A percentile compares a stretch with the other conserved stretches of the same genome.
Conservation (phyloP, 2,329 filamentous ascomycete species). For the Penicillium sp. region DNA sequence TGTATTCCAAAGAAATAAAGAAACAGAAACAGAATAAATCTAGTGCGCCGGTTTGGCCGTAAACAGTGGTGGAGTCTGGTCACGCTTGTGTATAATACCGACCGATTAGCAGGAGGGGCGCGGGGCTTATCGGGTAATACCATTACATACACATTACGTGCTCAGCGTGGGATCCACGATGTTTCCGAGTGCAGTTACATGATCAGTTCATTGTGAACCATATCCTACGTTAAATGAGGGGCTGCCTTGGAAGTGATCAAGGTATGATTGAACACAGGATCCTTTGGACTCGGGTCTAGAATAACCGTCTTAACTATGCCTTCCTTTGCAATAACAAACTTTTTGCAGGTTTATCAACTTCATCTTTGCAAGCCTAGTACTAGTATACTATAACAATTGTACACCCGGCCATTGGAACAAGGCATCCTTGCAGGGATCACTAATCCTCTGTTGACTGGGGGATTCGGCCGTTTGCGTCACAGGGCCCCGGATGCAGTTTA, state of each 20-base stretch:
- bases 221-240: slow-evolving; percentile 16
- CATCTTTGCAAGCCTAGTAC: neutral
- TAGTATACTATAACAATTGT: neutral
- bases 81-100: slow-evolving; percentile 15
- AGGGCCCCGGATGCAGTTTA: slow-evolving; percentile 24
- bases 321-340: neutral
- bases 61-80: slow-evolving; percentile 25
- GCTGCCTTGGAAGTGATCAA: neutral
- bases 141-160: slow-evolving; percentile 19
- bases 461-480: slow-evolving; percentile 26
- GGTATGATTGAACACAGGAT: neutral
- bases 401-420: neutral
- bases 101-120: neutral
- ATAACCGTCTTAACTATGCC: neutral
- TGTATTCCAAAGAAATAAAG: slow-evolving; percentile 4
- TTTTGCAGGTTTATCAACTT: neutral
- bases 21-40: slow-evolving; percentile 1
- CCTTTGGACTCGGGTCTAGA: neutral
- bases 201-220: neutral
- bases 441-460: neutral
- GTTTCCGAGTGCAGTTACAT: slow-evolving; percentile 24
- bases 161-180: slow-evolving; percentile 24
- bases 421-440: neutral
- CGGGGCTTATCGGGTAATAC: slow-evolving; percentile 10
- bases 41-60: slow-evolving; percentile 21